Evolutionary conservation across 1,284 basidiomycete species (phyloP), one percentile per base, ranked within the genome.

Genomic region (Porphyrellus sp.): DNA sequence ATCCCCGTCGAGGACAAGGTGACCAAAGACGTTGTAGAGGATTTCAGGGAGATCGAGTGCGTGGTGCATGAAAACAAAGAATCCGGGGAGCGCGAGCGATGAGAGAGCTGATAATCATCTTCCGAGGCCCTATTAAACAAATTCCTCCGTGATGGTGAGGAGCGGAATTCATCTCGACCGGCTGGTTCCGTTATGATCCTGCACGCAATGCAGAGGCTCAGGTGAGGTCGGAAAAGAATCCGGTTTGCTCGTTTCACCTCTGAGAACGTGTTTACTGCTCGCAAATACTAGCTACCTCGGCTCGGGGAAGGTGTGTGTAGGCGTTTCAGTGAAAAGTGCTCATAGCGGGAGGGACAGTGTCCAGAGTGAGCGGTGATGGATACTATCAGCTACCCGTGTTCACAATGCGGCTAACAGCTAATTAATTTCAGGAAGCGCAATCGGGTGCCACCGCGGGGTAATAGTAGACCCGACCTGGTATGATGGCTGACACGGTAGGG

Each of bases 111-210:
- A 20, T 8, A 13, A 25, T 5, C 23, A 25, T 34, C 13, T 18
- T 27, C 15, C 15, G 28, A 6, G 8, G 27, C 40, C 16, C 41
- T 4, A 25, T 46, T 18, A 35, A 8, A 13, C 24, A 35, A 8
- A 13, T 35, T 4, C 31, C 15, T 44, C 21, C 4, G 20, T 11
- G 23, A 33, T 35, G n/a, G n/a, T 4, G 11, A 20, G 12, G n/a
- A 20, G 24, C 23, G 43, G 43, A 34, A 45, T 20, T 30, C 41
- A 30, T 21, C 27, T 4, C 20, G 72, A 74, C 37, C 37, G 37
- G 15, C 16, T 39, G 3, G 23, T 39, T 39, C 38, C 38, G 23
- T 13, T 15, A n/a, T 24, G 23, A 12, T 24, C 37, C 21, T 39
- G 8, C 18, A 21, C 35, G 35, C 18, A 39, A 39, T 23, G 8